Conservation (phyloP, 2,329 filamentous ascomycete species). For the Colletotrichum sp. region DNA sequence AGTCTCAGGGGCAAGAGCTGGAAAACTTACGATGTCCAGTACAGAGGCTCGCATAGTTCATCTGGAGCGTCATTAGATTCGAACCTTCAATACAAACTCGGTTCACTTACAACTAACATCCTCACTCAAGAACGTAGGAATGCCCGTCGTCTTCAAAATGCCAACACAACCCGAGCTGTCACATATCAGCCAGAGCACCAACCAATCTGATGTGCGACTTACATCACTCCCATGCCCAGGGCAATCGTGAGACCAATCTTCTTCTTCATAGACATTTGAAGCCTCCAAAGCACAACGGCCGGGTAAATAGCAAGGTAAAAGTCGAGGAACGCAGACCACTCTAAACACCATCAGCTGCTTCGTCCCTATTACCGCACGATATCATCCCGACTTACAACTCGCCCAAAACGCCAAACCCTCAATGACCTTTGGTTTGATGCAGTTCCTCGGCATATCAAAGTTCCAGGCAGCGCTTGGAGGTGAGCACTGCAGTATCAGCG, state of each 20-base stretch:
- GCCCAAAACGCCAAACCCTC: neutral
- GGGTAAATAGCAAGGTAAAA: constrained; percentile 29
- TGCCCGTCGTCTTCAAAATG: neutral
- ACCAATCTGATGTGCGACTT: neutral
- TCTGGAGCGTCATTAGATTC: neutral
- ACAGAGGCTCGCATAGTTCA: neutral
- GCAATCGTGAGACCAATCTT: constrained; percentile 26
- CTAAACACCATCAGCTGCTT: neutral
- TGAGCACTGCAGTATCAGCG: constrained; percentile 26
- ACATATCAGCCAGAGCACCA: neutral
- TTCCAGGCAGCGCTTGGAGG: constrained; percentile 26
- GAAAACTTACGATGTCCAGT: neutral
- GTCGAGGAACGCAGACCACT: constrained; percentile 20
- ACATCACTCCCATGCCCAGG: constrained; percentile 30
- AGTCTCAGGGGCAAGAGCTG: neutral
- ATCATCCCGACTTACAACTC: neutral
- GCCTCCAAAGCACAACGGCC: constrained; percentile 21
- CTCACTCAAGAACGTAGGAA: neutral
- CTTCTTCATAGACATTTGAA: constrained; percentile 26
- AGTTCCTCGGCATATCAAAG: neutral
- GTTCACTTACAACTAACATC: neutral
- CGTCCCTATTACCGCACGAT: neutral
- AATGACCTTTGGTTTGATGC: neutral
- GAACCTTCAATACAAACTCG: fast-evolving
- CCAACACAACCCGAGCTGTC: neutral